Conservation (phyloP, 2,329 filamentous ascomycete genomes). For the Colletotrichum sp. region DNA sequence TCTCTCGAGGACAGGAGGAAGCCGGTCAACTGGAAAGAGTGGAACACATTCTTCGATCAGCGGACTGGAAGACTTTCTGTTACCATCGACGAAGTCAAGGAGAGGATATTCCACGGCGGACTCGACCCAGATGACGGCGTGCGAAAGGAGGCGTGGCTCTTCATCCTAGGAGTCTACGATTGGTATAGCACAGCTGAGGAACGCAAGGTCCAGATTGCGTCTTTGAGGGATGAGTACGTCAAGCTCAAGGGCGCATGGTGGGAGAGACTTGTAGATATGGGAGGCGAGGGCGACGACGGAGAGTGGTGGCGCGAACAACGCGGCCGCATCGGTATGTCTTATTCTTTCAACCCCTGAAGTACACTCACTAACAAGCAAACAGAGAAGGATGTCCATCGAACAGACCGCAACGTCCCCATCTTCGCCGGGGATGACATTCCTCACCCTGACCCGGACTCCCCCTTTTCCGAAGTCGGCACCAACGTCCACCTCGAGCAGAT, state of each 20-base stretch:
- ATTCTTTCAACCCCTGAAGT: neutral
- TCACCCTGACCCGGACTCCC: conserved; percentile 93
- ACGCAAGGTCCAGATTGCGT: conserved; percentile 80
- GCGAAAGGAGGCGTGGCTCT: conserved; percentile 95
- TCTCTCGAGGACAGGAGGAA: conserved; percentile 78
- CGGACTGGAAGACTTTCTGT: conserved; percentile 75
- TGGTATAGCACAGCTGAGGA: conserved; percentile 93
- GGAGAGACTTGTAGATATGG: conserved; percentile 86
- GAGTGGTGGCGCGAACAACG: conserved; percentile 98
- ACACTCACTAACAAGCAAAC: conserved; percentile 28
- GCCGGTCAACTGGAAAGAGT: conserved; percentile 81
- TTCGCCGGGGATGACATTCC: conserved; percentile 96
- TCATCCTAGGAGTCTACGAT: conserved; percentile 86
- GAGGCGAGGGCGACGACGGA: conserved; percentile 77
- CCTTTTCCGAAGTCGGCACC: conserved; percentile 89
- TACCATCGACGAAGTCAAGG: conserved; percentile 92
- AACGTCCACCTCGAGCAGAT: conserved; percentile 98
- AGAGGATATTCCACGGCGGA: conserved; percentile 95
- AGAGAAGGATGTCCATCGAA: conserved; percentile 99
- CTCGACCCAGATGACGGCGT: conserved; percentile 88
- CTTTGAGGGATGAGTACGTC: conserved; percentile 89
- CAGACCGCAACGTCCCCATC: conserved; percentile 91
- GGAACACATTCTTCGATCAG: conserved; percentile 87
- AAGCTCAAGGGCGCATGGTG: conserved; percentile 95
- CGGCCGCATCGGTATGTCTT: conserved; percentile 81